A percentile compares a stretch with the other conserved stretches of the same genome.
Evolutionary conservation across 768 basidiomycete genomes (phyloP).

Genomic region (Boletus fagicola): DNA sequence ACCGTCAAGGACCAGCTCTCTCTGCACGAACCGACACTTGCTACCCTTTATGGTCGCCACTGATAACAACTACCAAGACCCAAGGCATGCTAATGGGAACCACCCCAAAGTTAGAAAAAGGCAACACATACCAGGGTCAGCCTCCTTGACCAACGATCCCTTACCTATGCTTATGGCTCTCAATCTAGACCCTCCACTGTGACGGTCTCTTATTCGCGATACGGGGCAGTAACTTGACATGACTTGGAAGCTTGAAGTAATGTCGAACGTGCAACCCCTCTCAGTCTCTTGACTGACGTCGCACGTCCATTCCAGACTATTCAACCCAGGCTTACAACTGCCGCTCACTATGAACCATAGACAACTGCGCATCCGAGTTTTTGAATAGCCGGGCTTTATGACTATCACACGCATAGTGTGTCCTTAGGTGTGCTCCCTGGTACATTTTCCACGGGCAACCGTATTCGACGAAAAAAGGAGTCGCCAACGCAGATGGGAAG

Average conservation of each 20-base stretch:
- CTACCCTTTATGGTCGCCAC: not conserved
- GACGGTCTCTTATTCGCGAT: slow-evolving; percentile 5
- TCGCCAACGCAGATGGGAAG: not conserved
- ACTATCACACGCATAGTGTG: slow-evolving; percentile 32
- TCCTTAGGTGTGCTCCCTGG: slow-evolving; percentile 20
- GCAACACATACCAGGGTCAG: slow-evolving; percentile 5
- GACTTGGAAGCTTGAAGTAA: not conserved
- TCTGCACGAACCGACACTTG: not conserved
- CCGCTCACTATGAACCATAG: slow-evolving; percentile 17
- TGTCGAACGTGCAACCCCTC: not conserved
- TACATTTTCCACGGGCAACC: slow-evolving; percentile 17
- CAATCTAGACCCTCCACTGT: slow-evolving; percentile 1
- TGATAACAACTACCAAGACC: not conserved
- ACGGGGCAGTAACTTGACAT: slow-evolving; percentile 16
- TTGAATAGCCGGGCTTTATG: slow-evolving; percentile 24
- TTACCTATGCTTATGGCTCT: not conserved
- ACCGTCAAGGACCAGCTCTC: not conserved
- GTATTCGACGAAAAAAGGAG: slow-evolving; percentile 14
- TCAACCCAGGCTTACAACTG: slow-evolving; percentile 8
- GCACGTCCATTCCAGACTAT: not conserved
- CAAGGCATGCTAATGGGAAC: not conserved
- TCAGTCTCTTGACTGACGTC: not conserved
- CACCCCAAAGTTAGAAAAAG: not conserved
- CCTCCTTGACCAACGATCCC: not conserved
- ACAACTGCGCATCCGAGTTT: slow-evolving; percentile 17